Evolutionary conservation across 2,329 filamentous ascomycete genomes (phyloP).

Genomic region (Penicillium digitatum): DNA sequence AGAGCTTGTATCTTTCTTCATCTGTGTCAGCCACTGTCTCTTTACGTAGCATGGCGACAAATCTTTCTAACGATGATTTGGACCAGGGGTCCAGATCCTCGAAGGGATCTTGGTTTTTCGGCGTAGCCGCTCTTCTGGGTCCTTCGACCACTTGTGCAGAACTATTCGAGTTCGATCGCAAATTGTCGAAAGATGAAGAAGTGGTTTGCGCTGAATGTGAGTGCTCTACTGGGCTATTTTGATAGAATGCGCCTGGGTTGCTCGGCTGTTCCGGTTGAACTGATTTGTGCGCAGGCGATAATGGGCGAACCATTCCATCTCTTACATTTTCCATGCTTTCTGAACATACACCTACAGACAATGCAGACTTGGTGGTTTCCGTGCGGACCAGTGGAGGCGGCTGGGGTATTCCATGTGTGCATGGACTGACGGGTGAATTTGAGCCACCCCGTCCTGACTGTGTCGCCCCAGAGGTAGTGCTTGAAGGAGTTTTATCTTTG

Average conservation of each 20-base stretch:
- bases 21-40: conserved; percentile 49
- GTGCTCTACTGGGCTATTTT: conserved; percentile 12
- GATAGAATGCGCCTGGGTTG: conserved; percentile 10
- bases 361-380: conserved; percentile 30
- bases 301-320: conserved; percentile 41
- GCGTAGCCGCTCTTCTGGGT: conserved; percentile 4
- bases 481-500: conserved; percentile 6
- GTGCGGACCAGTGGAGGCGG: conserved; percentile 22
- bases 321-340: conserved; percentile 45
- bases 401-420: conserved; percentile 11
- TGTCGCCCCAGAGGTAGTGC: neutral
- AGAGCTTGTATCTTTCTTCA: conserved; percentile 52
- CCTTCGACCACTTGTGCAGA: conserved; percentile 9
- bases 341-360: conserved; percentile 27
- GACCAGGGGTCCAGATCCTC: conserved; percentile 56
- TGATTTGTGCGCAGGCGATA: conserved; percentile 23
- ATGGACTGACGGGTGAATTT: conserved; percentile 26
- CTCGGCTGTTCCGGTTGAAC: conserved; percentile 8
- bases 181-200: neutral
- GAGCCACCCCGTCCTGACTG: conserved; percentile 4
- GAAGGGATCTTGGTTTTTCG: conserved; percentile 42
- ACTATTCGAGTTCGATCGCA: conserved; percentile 1
- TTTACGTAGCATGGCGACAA: conserved; percentile 52
- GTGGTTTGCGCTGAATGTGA: conserved; percentile 10
- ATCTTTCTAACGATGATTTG: conserved; percentile 53